These are phyloP conservation scores for Dictyostelium discoideum DNA, from an alignment of 78 protist genomes.

Conservation along the genomic window DNA sequence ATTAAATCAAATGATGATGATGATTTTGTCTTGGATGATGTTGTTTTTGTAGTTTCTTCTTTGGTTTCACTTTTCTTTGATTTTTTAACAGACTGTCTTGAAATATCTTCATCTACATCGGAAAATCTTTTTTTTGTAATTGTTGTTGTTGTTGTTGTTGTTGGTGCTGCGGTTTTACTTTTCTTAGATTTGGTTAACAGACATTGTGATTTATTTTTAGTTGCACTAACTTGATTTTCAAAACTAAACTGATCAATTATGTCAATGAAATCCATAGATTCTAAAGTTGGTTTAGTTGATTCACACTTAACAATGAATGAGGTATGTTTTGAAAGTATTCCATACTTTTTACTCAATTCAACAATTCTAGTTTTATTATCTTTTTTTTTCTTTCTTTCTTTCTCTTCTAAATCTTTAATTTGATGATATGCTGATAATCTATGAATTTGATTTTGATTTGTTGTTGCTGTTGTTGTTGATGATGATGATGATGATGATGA, in stretches of 20 bases:
- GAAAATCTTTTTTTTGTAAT: too few species aligned
- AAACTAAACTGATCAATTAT: neutral
- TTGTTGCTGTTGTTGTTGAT: too few species aligned
- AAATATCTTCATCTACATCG: too few species aligned
- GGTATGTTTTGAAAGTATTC: slow-evolving; percentile 27
- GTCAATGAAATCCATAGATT: slow-evolving; percentile 20
- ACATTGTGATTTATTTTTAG: too few species aligned
- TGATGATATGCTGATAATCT: slow-evolving; percentile 1
- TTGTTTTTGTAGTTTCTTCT: too few species aligned
- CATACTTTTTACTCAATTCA: neutral
- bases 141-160: too few species aligned
- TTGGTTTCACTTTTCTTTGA: neutral
- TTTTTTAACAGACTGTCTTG: too few species aligned
- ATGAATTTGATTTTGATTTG: neutral
- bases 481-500: neutral
- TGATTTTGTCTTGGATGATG: too few species aligned
- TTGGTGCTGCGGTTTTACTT: too few species aligned
- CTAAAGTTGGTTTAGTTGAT: neutral
- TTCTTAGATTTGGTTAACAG: too few species aligned
- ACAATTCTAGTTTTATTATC: neutral
- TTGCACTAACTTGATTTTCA: too few species aligned
- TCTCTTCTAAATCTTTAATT: slow-evolving; percentile 32
- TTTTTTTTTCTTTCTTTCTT: neutral
- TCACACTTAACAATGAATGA: slow-evolving; percentile 24
- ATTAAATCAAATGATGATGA: neutral